Conservation (phyloP, 768 basidiomycete species). For the Galerina sulciceps region DNA sequence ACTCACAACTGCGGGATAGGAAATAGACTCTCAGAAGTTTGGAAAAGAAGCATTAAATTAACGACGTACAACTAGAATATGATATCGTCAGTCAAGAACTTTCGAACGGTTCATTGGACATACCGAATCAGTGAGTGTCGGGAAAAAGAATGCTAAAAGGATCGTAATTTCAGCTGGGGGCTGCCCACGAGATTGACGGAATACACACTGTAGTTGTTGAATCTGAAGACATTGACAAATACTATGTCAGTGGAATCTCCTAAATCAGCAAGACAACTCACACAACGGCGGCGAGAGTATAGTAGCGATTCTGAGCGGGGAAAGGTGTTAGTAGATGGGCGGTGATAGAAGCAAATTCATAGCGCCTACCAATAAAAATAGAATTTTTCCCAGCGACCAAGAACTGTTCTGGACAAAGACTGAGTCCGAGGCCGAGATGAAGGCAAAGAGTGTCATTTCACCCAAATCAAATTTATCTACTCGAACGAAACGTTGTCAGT, state of each 20-base stretch:
- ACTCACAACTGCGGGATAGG: constrained; percentile 28
- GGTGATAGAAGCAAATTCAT: not conserved
- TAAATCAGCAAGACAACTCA: constrained; percentile 32
- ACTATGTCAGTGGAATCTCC: not conserved
- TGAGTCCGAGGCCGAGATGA: not conserved
- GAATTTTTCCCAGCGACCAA: constrained; percentile 58
- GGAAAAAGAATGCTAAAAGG: constrained; percentile 41
- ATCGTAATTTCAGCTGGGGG: not conserved
- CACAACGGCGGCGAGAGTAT: constrained; percentile 52
- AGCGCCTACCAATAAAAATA: constrained; percentile 56
- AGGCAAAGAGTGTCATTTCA: constrained; percentile 19
- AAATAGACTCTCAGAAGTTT: not conserved
- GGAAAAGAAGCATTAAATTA: not conserved
- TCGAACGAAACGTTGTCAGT: not conserved
- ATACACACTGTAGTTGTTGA: constrained; percentile 56
- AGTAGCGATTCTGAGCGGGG: constrained; percentile 59
- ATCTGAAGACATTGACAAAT: constrained; percentile 31
- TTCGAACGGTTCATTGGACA: constrained; percentile 15
- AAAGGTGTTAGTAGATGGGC: not conserved
- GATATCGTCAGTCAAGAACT: not conserved
- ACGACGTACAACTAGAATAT: constrained; percentile 33
- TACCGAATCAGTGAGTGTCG: constrained; percentile 41
- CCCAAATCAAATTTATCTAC: constrained; percentile 62
- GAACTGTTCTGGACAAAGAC: constrained; percentile 41
- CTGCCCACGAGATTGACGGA: not conserved